Base-by-base conservation (phyloP, 805 yeast genomes). In the Pichia exigua region DNA sequence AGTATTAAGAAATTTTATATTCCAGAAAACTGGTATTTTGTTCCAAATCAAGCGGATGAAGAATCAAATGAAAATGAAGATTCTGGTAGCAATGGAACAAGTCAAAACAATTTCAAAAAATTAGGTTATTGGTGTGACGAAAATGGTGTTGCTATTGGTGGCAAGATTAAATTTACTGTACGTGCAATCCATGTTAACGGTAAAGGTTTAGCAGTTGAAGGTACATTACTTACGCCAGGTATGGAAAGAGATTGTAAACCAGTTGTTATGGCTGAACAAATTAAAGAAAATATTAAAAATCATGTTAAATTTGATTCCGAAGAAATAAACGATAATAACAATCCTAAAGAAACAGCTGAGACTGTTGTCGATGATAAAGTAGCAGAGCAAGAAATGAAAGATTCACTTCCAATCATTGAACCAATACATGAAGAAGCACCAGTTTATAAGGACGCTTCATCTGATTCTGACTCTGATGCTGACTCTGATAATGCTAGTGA, bases 121-220 rank as follows among this genome's bases (percentile, higher is more conserved):
- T 72, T 87, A 57, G 99, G 99, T 1, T 79, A 86, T 65, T 92
- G 99, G 99, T 74, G 74, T 13, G 96, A 92, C 65, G 85, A 74
- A 43, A 73, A 79, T 51, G 95, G 85, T 15, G 73, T 77, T 44
- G 81, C 83, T 50, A 73, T 94, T 20, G 96, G 86, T 58, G 97
- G 96, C 4, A 89, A 88, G 66, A 67, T 92, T 47, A 75, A 74
- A 59, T 90, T 94, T 67, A 80, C 82, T 2, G 80, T 92, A 43
- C 86, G 83, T 63, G 74, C 82, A 27, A 74, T 92, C 49, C 84
- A 79, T 68, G 79, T 84, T 15, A 78, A 91, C 7, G 95, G 96
- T 10, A 85, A 82, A 66, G 84, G 88, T 50, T 82, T 91, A 17
- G 84, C 95, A 11, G 77, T 92, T 15, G 95, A 90, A 55, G 98